phyloP scores from a whole-genome alignment of 208 protist species.

The Giardia muris region DNA sequence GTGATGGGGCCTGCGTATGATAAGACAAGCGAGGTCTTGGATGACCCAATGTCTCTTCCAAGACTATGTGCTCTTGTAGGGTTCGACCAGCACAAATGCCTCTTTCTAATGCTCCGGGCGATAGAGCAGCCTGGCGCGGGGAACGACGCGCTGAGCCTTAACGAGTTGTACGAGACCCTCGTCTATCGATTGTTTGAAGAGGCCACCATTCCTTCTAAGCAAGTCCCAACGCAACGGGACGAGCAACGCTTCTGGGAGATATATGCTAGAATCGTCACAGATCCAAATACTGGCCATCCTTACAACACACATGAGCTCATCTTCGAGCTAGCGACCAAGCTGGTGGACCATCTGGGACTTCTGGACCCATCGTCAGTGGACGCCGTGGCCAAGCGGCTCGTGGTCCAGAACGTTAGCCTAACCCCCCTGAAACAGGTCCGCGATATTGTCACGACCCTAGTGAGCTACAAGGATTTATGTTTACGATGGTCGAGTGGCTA shows the following conservation, averaged over 20 bases:
- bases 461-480: neutral
- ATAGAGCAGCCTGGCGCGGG: neutral
- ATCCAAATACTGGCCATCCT: neutral
- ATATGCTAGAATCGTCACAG: neutral
- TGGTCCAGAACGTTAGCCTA: neutral
- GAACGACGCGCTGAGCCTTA: neutral
- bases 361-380: neutral
- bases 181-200: neutral
- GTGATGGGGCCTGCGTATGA: neutral
- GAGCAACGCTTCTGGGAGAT: neutral
- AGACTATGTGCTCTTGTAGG: neutral
- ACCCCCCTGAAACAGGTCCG: neutral
- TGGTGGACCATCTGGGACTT: neutral
- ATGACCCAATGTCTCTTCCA: neutral
- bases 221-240: neutral
- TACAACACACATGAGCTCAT: neutral
- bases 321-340: neutral
- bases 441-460: neutral
- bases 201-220: neutral
- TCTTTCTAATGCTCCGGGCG: neutral
- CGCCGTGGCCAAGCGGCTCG: neutral
- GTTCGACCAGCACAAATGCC: neutral
- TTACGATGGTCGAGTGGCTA: neutral
- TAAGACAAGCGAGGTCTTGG: neutral
- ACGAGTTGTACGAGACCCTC: neutral